These are phyloP conservation scores for Dactylella cylindrospora DNA, from an alignment of 2,329 filamentous ascomycete genomes.

Conservation along the genomic window DNA sequence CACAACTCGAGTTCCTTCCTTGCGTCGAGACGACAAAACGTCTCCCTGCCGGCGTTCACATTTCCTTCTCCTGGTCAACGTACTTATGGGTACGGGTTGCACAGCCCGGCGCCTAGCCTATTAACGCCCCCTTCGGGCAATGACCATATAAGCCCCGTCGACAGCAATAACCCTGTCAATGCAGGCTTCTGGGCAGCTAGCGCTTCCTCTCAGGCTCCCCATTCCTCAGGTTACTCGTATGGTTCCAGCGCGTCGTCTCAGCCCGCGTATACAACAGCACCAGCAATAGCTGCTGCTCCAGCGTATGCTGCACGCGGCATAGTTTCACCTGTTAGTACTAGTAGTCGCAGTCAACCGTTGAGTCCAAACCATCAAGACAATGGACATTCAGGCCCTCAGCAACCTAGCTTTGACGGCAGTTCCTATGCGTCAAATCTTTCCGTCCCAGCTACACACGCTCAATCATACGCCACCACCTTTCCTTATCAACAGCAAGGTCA, in stretches of 20 bases:
- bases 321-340: slow-evolving; percentile 24
- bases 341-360: slow-evolving; percentile 23
- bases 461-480: slow-evolving; percentile 24
- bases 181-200: slow-evolving; percentile 38
- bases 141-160: slow-evolving; percentile 31
- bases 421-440: slow-evolving; percentile 24
- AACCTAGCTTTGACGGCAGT: slow-evolving; percentile 19
- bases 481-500: slow-evolving; percentile 22
- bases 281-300: too few relatives aligned
- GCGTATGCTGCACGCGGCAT: slow-evolving; percentile 22
- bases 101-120: slow-evolving; percentile 33
- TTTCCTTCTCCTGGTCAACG: slow-evolving; percentile 37
- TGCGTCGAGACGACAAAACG: slow-evolving; percentile 37
- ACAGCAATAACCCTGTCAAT: slow-evolving; percentile 20
- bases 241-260: slow-evolving; percentile 24
- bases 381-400: slow-evolving; percentile 2
- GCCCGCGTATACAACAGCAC: slow-evolving; percentile 21
- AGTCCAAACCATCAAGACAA: slow-evolving; percentile 38
- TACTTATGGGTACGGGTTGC: slow-evolving; percentile 33
- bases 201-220: slow-evolving; percentile 12
- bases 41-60: slow-evolving; percentile 36
- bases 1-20: slow-evolving; percentile 18
- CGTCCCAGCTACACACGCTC: slow-evolving; percentile 17
- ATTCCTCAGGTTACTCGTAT: slow-evolving; percentile 21
- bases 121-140: slow-evolving; percentile 35